A percentile compares a stretch with the other conserved stretches of the same genome.
Evolutionary conservation across 2,329 filamentous ascomycete species (phyloP).

Genomic region (Ambrosiella xylebori): DNA sequence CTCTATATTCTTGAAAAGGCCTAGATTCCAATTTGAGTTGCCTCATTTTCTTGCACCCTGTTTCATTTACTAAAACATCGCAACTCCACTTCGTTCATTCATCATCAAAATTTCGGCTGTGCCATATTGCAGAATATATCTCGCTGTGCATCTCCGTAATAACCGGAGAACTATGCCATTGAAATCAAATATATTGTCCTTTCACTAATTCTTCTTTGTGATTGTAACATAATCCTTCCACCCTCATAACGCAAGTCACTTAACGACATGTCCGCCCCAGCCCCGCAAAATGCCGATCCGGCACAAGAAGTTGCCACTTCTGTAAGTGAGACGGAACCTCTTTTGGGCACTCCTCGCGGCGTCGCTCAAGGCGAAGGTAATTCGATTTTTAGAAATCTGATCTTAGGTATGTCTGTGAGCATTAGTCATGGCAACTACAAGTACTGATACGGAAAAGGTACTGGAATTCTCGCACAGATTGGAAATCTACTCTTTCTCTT

Average conservation of each 20-base stretch:
- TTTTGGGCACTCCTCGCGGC: conserved; percentile 46
- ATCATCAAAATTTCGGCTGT: no score
- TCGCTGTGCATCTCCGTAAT: no score
- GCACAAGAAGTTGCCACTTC: conserved; percentile 14
- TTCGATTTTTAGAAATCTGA: conserved; percentile 51
- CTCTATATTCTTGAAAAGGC: no score
- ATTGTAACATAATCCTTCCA: neutral
- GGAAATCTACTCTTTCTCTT: conserved; percentile 59
- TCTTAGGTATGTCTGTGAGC: conserved; percentile 41
- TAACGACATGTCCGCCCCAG: neutral
- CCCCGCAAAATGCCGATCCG: neutral
- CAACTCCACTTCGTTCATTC: no score
- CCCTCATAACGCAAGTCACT: neutral
- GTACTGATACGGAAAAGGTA: conserved; percentile 35
- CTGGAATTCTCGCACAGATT: conserved; percentile 61
- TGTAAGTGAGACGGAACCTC: conserved; percentile 24
- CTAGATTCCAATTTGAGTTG: no score
- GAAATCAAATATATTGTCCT: no score
- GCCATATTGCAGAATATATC: no score
- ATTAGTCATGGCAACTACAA: conserved; percentile 8
- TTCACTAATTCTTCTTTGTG: no score
- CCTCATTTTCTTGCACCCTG: no score
- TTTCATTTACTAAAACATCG: no score
- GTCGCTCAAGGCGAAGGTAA: conserved; percentile 49
- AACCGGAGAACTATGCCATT: no score